A percentile compares a stretch with the other conserved stretches of the same genome.
Conservation (phyloP, 164 flowering plant genomes). For the Warburgia ugandensis region DNA sequence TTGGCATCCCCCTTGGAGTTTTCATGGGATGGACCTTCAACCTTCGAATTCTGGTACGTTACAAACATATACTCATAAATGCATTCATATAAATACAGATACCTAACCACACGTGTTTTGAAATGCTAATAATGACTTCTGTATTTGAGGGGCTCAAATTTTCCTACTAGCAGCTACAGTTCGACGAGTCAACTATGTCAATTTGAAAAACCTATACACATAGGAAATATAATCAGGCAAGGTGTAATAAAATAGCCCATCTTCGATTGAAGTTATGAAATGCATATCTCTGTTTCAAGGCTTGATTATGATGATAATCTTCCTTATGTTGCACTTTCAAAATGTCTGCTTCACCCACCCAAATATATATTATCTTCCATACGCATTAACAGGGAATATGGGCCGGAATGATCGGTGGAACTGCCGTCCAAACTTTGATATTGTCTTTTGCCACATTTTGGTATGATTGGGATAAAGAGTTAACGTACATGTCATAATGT, state of each 20-base stretch:
- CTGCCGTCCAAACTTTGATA: slow-evolving; percentile 52
- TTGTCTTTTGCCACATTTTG: slow-evolving; percentile 32
- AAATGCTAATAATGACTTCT: not conserved
- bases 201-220: too few species aligned
- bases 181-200: too few species aligned
- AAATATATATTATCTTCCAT: too few species aligned
- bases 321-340: too few species aligned
- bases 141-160: not conserved
- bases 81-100: too few species aligned
- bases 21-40: slow-evolving; percentile 80
- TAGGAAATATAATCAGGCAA: too few species aligned
- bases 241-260: too few species aligned
- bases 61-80: not conserved
- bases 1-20: slow-evolving; percentile 75
- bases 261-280: too few species aligned
- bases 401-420: slow-evolving; percentile 76
- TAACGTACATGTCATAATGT: too few species aligned
- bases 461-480: slow-evolving; percentile 71
- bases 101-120: not conserved
- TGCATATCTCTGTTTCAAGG: too few species aligned
- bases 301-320: not conserved
- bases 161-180: not conserved
- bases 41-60: slow-evolving; percentile 47
- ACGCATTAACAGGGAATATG: slow-evolving; percentile 68
- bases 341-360: too few species aligned